phyloP scores from a whole-genome alignment of 371 early-diverging fungal genomes.

The Neoconidiobolus thromboides region DNA sequence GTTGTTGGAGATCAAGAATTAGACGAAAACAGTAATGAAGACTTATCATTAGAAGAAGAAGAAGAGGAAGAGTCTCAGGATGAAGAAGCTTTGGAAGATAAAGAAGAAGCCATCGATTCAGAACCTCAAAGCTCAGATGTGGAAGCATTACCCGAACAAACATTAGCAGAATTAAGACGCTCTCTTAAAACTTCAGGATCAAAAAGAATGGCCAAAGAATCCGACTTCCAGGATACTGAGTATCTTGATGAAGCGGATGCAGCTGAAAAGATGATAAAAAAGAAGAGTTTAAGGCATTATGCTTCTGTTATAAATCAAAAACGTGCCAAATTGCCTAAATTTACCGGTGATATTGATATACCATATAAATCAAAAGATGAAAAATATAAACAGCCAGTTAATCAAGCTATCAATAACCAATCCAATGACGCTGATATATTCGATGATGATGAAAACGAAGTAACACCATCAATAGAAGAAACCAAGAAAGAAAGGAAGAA shows the following conservation, averaged over 20 bases:
- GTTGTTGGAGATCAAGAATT: background rate
- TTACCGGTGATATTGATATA: slow-evolving; percentile 52
- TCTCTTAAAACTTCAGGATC: slow-evolving; percentile 4
- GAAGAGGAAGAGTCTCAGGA: background rate
- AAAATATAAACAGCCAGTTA: slow-evolving; percentile 9
- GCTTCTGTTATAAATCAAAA: slow-evolving; percentile 11
- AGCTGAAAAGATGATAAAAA: slow-evolving; percentile 54
- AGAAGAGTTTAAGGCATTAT: slow-evolving; percentile 47
- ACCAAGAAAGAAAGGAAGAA: slow-evolving; percentile 15
- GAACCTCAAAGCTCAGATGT: slow-evolving; percentile 8
- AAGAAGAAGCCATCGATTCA: slow-evolving; percentile 5
- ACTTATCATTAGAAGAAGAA: too few relatives aligned
- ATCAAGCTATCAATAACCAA: slow-evolving; percentile 6
- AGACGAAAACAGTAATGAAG: too few relatives aligned
- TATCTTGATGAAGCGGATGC: slow-evolving; percentile 51
- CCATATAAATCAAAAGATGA: slow-evolving; percentile 32
- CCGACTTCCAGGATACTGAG: slow-evolving; percentile 64
- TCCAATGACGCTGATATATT: slow-evolving; percentile 10
- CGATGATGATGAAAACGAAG: slow-evolving; percentile 8
- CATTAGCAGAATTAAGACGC: background rate
- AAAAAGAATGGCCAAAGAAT: slow-evolving; percentile 24
- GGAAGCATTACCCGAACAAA: slow-evolving; percentile 8
- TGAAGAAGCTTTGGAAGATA: slow-evolving; percentile 8
- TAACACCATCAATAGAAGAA: slow-evolving; percentile 24
- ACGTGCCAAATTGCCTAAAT: slow-evolving; percentile 21